phyloP scores from a whole-genome alignment of 768 basidiomycete genomes.

The Phanerodontia chrysosporium region DNA sequence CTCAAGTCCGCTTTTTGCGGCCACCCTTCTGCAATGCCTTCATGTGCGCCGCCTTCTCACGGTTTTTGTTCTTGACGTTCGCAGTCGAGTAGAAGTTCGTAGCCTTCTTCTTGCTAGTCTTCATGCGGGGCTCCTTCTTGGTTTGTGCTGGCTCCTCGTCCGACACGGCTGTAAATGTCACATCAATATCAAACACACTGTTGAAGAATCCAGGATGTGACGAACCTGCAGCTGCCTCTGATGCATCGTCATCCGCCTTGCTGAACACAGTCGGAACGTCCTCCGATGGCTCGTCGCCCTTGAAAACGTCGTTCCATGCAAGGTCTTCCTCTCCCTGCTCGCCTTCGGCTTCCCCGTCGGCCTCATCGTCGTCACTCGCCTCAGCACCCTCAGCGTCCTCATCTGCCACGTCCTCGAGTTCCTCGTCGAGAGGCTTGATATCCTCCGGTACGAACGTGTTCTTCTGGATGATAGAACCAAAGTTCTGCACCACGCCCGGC shows the following conservation, averaged over 20 bases:
- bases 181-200: not conserved
- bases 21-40: slow-evolving; percentile 28
- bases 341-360: slow-evolving; percentile 23
- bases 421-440: slow-evolving; percentile 59
- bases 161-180: not conserved
- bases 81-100: slow-evolving; percentile 83
- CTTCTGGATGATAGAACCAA: slow-evolving; percentile 85
- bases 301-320: slow-evolving; percentile 86
- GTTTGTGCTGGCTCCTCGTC: slow-evolving; percentile 21
- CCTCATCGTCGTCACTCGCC: slow-evolving; percentile 35
- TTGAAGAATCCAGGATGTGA: not conserved
- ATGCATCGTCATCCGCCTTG: slow-evolving; percentile 17
- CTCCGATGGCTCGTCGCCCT: slow-evolving; percentile 34
- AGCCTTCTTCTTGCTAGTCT: slow-evolving; percentile 90
- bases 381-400: slow-evolving; percentile 34
- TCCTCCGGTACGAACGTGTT: slow-evolving; percentile 85
- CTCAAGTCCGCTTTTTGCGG: slow-evolving; percentile 11
- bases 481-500: slow-evolving; percentile 77
- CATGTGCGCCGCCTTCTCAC: slow-evolving; percentile 57
- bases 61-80: slow-evolving; percentile 87
- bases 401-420: slow-evolving; percentile 34
- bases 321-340: slow-evolving; percentile 43
- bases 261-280: slow-evolving; percentile 21
- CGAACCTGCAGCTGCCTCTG: slow-evolving; percentile 8
- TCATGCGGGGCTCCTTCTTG: slow-evolving; percentile 58